Evolutionary conservation across 257 asterid species (phyloP), one percentile per base, ranked within the genome.

Genomic region (Nicotiana obtusifolia): DNA sequence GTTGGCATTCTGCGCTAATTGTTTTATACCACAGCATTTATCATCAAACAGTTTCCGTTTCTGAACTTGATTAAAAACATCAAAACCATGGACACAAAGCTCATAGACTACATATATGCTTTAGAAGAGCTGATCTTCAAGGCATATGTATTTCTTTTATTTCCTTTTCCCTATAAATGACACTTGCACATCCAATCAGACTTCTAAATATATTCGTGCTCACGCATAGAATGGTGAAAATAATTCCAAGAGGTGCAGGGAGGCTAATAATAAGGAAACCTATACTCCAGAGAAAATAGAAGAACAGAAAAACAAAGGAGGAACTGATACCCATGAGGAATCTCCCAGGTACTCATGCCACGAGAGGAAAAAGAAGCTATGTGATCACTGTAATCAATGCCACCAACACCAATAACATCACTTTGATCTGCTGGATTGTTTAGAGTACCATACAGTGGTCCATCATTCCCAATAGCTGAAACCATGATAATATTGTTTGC

Each of bases 261-360:
- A 10, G 26, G 69, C 41, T 49, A 73, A 73, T 47, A 57, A 20
- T 73, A 71, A 71, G 60, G 22, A 71, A n/a, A 44, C 30, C 22
- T 13, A 44, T 71, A 49, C 79, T 15, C 24, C 16, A 73, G 62
- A 22, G 22, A 84, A 1, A 84, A 56, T 22, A 33, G 9, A 41
- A 47, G 33, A 80, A 33, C 83, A 83, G 81, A 83, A 59, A 73
- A 65, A 81, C 59, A 22, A 35, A 47, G 61, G 60, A 80, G 71
- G 81, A 30, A 57, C 76, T 68, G 77, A 78, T 93, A 96, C 99
- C 99, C 99, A 83, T 96, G 99, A 87, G 99, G 99, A 89, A 96
- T 89, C 86, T 96, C 99, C 99, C 99, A 96, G 52, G 99, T 96
- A 87, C 99, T 96, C 99, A 96, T 96, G 90, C 99, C 99, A 82